These are phyloP conservation scores for Melampsora medusae DNA, from an alignment of 1,284 basidiomycete genomes.

Conservation along the genomic window DNA sequence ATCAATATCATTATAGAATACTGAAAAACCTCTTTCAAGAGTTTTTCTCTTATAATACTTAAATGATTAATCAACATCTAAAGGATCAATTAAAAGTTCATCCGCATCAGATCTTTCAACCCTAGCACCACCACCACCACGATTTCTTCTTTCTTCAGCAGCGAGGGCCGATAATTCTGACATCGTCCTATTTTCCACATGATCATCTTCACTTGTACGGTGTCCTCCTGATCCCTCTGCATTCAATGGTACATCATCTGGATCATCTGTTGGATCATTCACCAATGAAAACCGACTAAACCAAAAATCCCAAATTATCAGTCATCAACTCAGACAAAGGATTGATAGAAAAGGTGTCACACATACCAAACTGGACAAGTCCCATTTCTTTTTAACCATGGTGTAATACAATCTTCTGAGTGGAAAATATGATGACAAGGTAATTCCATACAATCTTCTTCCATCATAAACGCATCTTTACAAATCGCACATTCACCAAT, in stretches of 20 bases:
- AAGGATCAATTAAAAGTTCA: too few species aligned
- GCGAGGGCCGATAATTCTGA: background rate
- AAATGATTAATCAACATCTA: too few species aligned
- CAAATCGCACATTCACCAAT: constrained; percentile 55
- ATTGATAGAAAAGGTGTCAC: constrained; percentile 47
- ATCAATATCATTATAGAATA: too few species aligned
- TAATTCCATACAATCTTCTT: constrained; percentile 60
- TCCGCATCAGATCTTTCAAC: too few species aligned
- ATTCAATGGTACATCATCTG: constrained; percentile 1
- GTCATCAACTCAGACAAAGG: constrained; percentile 11
- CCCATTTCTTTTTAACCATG: constrained; percentile 76
- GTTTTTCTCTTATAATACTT: too few species aligned
- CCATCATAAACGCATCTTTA: constrained; percentile 50
- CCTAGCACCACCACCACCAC: too few species aligned
- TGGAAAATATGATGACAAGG: constrained; percentile 80
- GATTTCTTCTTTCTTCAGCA: background rate
- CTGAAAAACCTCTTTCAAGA: too few species aligned
- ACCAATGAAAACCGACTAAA: constrained; percentile 3
- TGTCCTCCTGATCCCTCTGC: background rate
- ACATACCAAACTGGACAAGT: constrained; percentile 81
- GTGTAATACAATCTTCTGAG: constrained; percentile 68
- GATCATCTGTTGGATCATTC: background rate
- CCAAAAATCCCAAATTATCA: background rate
- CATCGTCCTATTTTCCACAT: background rate
- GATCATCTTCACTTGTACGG: background rate